Conservation (phyloP, 306 rosid genomes). For the Quercus glauca region DNA sequence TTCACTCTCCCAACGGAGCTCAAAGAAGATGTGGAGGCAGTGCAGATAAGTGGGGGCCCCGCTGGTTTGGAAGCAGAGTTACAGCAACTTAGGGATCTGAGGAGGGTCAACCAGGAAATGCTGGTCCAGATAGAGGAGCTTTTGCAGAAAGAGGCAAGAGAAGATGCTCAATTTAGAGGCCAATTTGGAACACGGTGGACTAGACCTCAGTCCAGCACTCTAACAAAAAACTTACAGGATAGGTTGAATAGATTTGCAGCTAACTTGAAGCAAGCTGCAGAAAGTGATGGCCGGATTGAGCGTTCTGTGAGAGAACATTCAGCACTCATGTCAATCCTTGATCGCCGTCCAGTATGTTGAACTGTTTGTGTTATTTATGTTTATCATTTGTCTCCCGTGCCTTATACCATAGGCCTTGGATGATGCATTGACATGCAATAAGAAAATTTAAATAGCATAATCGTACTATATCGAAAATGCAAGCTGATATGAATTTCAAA, state of each 20-base stretch:
- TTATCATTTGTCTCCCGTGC: not conserved
- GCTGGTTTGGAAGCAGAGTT: constrained; percentile 91
- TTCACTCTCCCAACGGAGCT: constrained; percentile 65
- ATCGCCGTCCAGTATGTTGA: constrained; percentile 73
- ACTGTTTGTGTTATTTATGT: constrained; percentile 3
- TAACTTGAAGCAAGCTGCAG: constrained; percentile 96
- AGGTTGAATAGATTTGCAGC: constrained; percentile 88
- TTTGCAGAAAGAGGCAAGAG: constrained; percentile 90
- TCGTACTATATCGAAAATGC: not conserved
- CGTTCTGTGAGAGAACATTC: constrained; percentile 84
- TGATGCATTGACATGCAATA: not conserved
- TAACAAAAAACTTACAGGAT: constrained; percentile 94
- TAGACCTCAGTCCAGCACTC: constrained; percentile 92
- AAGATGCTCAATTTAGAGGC: constrained; percentile 89
- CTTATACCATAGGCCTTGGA: not conserved
- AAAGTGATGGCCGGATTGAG: constrained; percentile 90
- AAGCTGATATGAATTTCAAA: not conserved
- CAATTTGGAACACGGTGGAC: constrained; percentile 98
- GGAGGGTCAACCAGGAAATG: constrained; percentile 90
- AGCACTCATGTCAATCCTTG: constrained; percentile 84
- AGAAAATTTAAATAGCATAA: not conserved
- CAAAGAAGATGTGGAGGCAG: constrained; percentile 98
- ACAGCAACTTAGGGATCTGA: constrained; percentile 89
- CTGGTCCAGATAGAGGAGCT: constrained; percentile 86
- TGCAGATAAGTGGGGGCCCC: constrained; percentile 94